A percentile compares a stretch with the other conserved stretches of the same genome.
Evolutionary conservation across 2,329 filamentous ascomycete species (phyloP).

Genomic region (Alternaria gaisen): DNA sequence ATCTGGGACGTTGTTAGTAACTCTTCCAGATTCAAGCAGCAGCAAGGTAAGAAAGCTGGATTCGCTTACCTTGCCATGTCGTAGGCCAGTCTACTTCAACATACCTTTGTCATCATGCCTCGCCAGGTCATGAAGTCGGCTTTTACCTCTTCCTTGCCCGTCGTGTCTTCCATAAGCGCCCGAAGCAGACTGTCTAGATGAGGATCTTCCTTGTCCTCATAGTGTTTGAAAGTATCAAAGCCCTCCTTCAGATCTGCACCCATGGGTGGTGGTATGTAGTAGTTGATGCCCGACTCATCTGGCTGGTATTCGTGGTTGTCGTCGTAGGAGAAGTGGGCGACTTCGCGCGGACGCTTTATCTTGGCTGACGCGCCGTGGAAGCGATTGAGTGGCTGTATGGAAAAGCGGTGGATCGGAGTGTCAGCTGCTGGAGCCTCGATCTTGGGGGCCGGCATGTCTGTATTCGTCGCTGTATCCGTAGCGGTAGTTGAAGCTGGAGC

Average conservation of each 20-base stretch:
- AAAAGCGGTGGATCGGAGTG: constrained; percentile 29
- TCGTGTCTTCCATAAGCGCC: constrained; percentile 76
- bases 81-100: constrained; percentile 17
- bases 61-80: constrained; percentile 26
- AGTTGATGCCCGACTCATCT: constrained; percentile 81
- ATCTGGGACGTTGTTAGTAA: constrained; percentile 65
- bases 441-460: neutral
- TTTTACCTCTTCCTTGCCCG: constrained; percentile 65
- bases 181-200: constrained; percentile 85
- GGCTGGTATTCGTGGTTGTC: constrained; percentile 78
- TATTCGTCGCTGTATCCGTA: neutral
- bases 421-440: neutral
- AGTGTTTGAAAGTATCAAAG: constrained; percentile 82
- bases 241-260: constrained; percentile 79
- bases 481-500: constrained; percentile 12
- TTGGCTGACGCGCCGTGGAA: constrained; percentile 46
- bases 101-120: constrained; percentile 97
- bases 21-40: neutral
- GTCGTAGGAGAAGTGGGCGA: constrained; percentile 93
- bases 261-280: constrained; percentile 82
- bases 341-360: constrained; percentile 69
- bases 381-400: constrained; percentile 44
- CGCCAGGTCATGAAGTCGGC: constrained; percentile 90
- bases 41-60: constrained; percentile 25
- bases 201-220: constrained; percentile 83